Evolutionary conservation across 768 basidiomycete species (phyloP).

Genomic region (Lentinula lateritia): DNA sequence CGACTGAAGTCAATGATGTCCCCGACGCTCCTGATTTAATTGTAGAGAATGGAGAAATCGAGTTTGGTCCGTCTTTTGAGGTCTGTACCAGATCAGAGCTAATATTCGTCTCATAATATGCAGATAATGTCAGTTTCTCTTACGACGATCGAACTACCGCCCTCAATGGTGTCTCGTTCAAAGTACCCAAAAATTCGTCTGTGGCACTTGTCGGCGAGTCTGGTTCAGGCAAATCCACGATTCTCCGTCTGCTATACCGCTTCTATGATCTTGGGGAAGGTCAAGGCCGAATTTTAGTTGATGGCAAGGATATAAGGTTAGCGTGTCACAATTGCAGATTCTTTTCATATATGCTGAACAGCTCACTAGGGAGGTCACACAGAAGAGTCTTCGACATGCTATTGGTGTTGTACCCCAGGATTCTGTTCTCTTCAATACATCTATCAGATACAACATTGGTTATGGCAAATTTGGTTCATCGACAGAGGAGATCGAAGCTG

Average conservation of each 20-base stretch:
- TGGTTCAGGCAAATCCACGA: conserved; percentile 79
- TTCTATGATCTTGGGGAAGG: conserved; percentile 88
- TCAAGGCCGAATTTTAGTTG: conserved; percentile 74
- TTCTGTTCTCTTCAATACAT: conserved; percentile 65
- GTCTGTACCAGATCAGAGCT: background rate
- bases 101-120: background rate
- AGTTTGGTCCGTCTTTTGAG: conserved; percentile 57
- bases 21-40: conserved; percentile 70
- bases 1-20: conserved; percentile 79
- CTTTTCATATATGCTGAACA: background rate
- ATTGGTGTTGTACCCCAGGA: conserved; percentile 94
- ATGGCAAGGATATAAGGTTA: conserved; percentile 75
- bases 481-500: conserved; percentile 70
- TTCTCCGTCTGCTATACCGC: conserved; percentile 82
- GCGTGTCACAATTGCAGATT: background rate
- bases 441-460: conserved; percentile 71
- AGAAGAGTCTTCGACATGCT: conserved; percentile 67
- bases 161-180: conserved; percentile 78
- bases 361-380: conserved; percentile 66
- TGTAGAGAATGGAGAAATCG: conserved; percentile 72
- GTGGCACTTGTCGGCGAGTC: conserved; percentile 89
- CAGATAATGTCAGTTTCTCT: conserved; percentile 83
- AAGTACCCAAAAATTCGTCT: conserved; percentile 77
- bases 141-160: conserved; percentile 72
- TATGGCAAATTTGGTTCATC: conserved; percentile 76